Evolutionary conservation across 179 eudicot species (phyloP).

Genomic region (Actinidia arguta): DNA sequence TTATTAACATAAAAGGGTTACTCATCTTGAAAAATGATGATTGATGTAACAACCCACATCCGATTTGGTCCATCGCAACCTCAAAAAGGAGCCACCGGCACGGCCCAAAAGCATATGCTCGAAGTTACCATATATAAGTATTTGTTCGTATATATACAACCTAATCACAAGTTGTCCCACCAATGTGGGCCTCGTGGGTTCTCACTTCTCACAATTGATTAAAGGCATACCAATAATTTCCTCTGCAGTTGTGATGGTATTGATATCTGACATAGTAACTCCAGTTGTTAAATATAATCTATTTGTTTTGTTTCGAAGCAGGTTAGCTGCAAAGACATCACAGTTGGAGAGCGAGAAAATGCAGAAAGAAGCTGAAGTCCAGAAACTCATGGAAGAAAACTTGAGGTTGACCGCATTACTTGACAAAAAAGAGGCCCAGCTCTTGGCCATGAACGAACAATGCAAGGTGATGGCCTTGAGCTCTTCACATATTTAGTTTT

Average conservation of each 20-base stretch:
- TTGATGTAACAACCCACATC: too few species aligned
- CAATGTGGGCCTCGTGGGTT: too few species aligned
- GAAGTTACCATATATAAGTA: too few species aligned
- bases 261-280: background rate
- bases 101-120: too few species aligned
- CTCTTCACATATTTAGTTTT: slow-evolving; percentile 53
- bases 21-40: too few species aligned
- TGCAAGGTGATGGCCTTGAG: slow-evolving; percentile 94
- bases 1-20: too few species aligned
- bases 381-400: slow-evolving; percentile 92
- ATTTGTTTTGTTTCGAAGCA: slow-evolving; percentile 29
- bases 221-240: too few species aligned
- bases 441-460: slow-evolving; percentile 96
- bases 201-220: too few species aligned
- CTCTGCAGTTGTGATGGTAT: background rate
- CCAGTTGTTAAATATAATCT: background rate
- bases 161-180: too few species aligned
- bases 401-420: slow-evolving; percentile 71
- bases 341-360: slow-evolving; percentile 88
- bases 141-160: too few species aligned
- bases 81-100: too few species aligned
- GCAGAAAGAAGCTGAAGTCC: slow-evolving; percentile 92
- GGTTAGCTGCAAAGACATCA: slow-evolving; percentile 78
- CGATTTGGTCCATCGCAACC: too few species aligned
- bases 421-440: slow-evolving; percentile 95